Base-by-base conservation (phyloP, 2,329 filamentous ascomycete genomes). In the Didymella pinodella region DNA sequence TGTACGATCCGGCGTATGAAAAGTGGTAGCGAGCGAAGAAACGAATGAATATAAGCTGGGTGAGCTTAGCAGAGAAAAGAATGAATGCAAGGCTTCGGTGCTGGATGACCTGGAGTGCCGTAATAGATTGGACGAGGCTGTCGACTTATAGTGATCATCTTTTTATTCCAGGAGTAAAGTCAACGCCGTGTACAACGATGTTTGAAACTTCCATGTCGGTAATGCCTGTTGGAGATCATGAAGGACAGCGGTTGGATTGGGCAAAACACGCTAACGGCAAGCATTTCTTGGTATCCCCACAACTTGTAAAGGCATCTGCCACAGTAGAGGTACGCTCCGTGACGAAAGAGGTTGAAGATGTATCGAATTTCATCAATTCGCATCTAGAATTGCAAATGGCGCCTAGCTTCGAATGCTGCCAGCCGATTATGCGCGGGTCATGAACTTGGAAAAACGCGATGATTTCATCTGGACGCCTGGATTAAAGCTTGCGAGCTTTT, bases 211-310 rank as follows among this genome's bases (percentile, higher is more conserved):
- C 50, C 57, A 63, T 62, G 62, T 48, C 53, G 36, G 40, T 44
- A 47, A 68, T 69, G 64, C 61, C 46, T 66, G 64, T 29, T 29
- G 65, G 53, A 36, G 64, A 68, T 72, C 63, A 69, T 69, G 59
- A 71, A 67, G 63, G 66, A 65, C 56, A 60, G 59, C 54, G 59
- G 48, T 63, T 73, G 68, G 61, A 75, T 75, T 75, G 72, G 64
- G 63, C 61, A 63, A 70, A 70, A 68, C 63, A 43, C 70, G 66
- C 69, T 71, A 74, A 54, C 49, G 55, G 51, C 34, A 54, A 36
- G 14, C 46, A 36, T 31, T 55, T 14, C 47, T 45, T 52, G 48
- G 47, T 52, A 32, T 48, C 20, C 40, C 28, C 46, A 53, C 50
- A 43, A n/a, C 26, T 46, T 22, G 29, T 46, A 8, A 22, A 51